Conservation (phyloP, 2,329 filamentous ascomycete genomes). For the Pseudofabraea citricarpa region DNA sequence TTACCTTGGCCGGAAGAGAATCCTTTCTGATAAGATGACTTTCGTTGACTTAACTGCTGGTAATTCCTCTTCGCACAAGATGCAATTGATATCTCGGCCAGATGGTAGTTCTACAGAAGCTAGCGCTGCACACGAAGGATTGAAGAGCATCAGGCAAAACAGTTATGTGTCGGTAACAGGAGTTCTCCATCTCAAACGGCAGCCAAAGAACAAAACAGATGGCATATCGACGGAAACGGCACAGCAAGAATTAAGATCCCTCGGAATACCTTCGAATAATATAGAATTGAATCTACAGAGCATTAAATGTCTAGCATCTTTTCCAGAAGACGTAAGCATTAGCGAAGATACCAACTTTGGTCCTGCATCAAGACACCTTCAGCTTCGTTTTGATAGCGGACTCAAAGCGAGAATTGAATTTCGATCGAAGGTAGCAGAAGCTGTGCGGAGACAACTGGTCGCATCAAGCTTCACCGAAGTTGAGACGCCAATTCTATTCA, state of each 20-base stretch:
- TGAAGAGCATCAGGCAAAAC: conserved; percentile 43
- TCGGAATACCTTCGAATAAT: conserved; percentile 7
- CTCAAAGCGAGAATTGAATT: conserved; percentile 67
- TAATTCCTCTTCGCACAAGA: background rate
- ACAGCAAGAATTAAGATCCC: too few relatives aligned
- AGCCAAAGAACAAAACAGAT: conserved; percentile 13
- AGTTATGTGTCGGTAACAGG: conserved; percentile 49
- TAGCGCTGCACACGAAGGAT: conserved; percentile 30
- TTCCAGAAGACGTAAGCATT: conserved; percentile 72
- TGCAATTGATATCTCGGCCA: conserved; percentile 40
- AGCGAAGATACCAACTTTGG: conserved; percentile 67
- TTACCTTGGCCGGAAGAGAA: conserved; percentile 64
- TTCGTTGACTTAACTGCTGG: conserved; percentile 52
- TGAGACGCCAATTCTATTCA: conserved; percentile 93
- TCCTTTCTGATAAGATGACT: conserved; percentile 63
- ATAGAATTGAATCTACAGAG: conserved; percentile 58
- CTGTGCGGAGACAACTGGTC: conserved; percentile 36
- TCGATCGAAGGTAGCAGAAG: conserved; percentile 53
- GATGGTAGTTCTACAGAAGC: conserved; percentile 5
- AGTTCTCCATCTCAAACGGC: conserved; percentile 12
- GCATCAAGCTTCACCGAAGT: conserved; percentile 46
- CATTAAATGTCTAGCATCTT: conserved; percentile 65
- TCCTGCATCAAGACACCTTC: conserved; percentile 72
- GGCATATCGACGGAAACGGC: conserved; percentile 1
- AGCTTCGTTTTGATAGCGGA: conserved; percentile 69